A percentile compares a stretch with the other conserved stretches of the same genome.
phyloP scores from a whole-genome alignment of 1,139 yeast species.

The Wickerhamomyces sp. region DNA sequence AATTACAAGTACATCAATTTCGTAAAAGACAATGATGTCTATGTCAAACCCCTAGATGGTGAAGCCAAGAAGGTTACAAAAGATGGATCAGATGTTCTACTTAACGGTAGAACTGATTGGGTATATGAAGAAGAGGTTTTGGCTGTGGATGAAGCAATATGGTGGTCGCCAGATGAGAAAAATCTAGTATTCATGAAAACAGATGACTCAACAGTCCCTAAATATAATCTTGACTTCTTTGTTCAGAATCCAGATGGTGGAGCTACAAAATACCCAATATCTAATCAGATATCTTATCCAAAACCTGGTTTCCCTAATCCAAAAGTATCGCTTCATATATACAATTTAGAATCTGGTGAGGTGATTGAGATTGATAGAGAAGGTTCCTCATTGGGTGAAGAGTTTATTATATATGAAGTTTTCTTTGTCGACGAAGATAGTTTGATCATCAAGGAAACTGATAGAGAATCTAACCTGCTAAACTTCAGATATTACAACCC shows the following conservation, averaged over 20 bases:
- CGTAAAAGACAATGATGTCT: conserved; percentile 59
- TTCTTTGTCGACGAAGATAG: conserved; percentile 52
- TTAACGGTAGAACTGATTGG: conserved; percentile 89
- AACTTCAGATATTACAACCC: conserved; percentile 45
- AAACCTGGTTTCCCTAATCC: conserved; percentile 80
- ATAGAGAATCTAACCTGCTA: conserved; percentile 58
- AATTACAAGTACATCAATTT: conserved; percentile 54
- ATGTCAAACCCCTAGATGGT: conserved; percentile 37
- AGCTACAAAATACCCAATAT: conserved; percentile 55
- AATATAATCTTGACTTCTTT: conserved; percentile 60
- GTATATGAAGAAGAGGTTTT: conserved; percentile 85
- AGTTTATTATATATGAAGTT: conserved; percentile 60
- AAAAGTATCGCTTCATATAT: conserved; percentile 41
- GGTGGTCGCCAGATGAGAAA: conserved; percentile 78
- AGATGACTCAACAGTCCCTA: conserved; percentile 66
- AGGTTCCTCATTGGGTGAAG: conserved; percentile 38
- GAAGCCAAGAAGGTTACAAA: conserved; percentile 51
- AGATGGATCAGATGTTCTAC: conserved; percentile 56
- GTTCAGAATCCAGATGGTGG: conserved; percentile 37
- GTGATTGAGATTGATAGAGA: conserved; percentile 15
- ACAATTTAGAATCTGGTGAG: conserved; percentile 30
- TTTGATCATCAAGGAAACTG: conserved; percentile 57
- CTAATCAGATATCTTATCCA: conserved; percentile 60
- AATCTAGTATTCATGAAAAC: conserved; percentile 54
- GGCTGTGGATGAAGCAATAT: conserved; percentile 52